Percentiles rank a stretch among this genome's conserved stretches.
Evolutionary conservation across 768 basidiomycete species (phyloP).

Genomic region (Agrocybe pediades): DNA sequence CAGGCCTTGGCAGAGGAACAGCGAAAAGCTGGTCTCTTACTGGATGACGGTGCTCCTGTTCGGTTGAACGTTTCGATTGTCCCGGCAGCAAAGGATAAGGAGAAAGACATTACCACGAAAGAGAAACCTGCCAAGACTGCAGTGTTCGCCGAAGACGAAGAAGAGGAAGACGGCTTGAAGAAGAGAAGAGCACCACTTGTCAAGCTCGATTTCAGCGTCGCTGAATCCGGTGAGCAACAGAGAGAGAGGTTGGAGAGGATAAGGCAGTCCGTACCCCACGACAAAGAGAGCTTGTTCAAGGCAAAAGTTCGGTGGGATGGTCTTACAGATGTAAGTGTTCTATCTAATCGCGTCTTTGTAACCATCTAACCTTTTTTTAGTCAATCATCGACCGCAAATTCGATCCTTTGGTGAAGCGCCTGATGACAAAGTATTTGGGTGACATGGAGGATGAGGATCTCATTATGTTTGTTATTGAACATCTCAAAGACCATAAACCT

Average conservation of each 20-base stretch:
- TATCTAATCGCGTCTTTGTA: not conserved
- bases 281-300: constrained; percentile 80
- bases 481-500: constrained; percentile 87
- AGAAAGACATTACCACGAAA: constrained; percentile 43
- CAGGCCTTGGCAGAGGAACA: constrained; percentile 90
- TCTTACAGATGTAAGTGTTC: constrained; percentile 70
- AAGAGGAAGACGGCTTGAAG: constrained; percentile 83
- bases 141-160: constrained; percentile 80
- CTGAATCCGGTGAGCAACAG: constrained; percentile 77
- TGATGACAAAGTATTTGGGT: constrained; percentile 87
- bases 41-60: constrained; percentile 92
- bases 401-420: constrained; percentile 77
- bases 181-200: constrained; percentile 87
- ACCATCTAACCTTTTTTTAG: constrained; percentile 39
- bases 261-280: constrained; percentile 68
- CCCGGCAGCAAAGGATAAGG: constrained; percentile 46
- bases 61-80: constrained; percentile 78
- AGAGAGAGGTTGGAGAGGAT: constrained; percentile 82
- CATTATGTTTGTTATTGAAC: constrained; percentile 91
- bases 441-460: constrained; percentile 94
- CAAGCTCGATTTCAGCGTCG: constrained; percentile 86
- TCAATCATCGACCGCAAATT: constrained; percentile 82
- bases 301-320: constrained; percentile 92
- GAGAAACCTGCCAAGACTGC: constrained; percentile 57
- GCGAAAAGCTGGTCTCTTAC: constrained; percentile 83